Base-by-base conservation (phyloP, 2,329 filamentous ascomycete species). In the Diaporthe caulivora region DNA sequence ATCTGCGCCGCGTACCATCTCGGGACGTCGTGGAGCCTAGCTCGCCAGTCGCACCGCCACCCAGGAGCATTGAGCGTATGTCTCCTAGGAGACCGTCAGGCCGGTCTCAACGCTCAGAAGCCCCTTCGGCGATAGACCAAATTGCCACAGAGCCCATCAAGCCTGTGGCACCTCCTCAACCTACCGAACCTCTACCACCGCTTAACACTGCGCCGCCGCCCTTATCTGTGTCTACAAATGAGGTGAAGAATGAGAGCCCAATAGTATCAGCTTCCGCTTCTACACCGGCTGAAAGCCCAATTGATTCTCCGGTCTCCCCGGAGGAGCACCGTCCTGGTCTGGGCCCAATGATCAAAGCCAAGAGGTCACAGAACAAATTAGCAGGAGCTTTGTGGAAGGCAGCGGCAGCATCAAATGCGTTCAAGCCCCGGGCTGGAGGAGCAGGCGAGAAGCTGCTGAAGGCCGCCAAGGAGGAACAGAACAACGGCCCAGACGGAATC, bases 341-440 rank as follows among this genome's bases (percentile, higher is more conserved):
- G 9, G 95, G 95, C 0, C 94, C 95, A 2, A 98, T 98, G 95
- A 93, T 98, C 78, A 96, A 94, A 82, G 91, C 92, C 76, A 94
- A 94, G 80, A 90, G 89, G 75, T 92, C 91, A 1, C 91, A 89
- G 75, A 88, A 87, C n/a, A 92, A 97, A 72, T 87, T 97, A 78
- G 94, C 94, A 26, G 92, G 90, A 47, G 88, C 90, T 8, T 90
- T 98, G 75, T 93, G 94, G 83, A 97, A 95, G 82, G 95, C 95
- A 31, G 95, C 94, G 0, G 91, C 88, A 71, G 91, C 93, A 31
- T 92, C 92, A 15, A 88, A 82, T 49, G 88, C 88, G 1, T 98
- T 98, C 84, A 97, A 96, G 79, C 96, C 96, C 26, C 91, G 96
- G 73, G 92, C 92, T 44, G 96, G 96, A 72, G 96, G 95, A 76